Evolutionary conservation across 345 rosid genomes (phyloP).

Genomic region (Lepidium aucheri): DNA sequence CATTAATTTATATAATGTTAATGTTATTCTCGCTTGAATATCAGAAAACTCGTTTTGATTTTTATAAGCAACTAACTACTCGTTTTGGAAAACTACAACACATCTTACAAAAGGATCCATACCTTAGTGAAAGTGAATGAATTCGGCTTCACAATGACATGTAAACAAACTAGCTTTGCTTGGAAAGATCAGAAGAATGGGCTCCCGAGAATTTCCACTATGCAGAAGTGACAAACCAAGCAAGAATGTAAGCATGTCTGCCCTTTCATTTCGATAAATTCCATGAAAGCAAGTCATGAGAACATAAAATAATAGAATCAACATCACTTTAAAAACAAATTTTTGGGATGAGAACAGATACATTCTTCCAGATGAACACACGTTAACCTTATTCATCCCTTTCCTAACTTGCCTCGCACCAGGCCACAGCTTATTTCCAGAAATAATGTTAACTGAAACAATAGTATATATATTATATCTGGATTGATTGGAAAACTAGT

Average conservation of each 20-base stretch:
- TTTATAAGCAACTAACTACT: neutral
- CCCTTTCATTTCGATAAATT: neutral
- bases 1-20: neutral
- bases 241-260: neutral
- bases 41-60: neutral
- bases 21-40: neutral
- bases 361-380: neutral
- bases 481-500: neutral
- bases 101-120: neutral
- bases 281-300: conserved; percentile 1
- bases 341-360: neutral
- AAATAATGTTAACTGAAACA: neutral
- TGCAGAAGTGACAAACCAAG: neutral
- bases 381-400: neutral
- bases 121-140: neutral
- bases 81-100: neutral
- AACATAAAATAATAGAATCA: neutral
- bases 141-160: neutral
- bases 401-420: conserved; percentile 5
- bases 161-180: neutral
- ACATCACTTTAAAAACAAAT: neutral
- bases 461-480: neutral
- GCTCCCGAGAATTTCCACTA: neutral
- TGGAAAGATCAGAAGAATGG: neutral
- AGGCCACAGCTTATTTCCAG: neutral